Evolutionary conservation across 306 rosid genomes (phyloP).

Genomic region (Gastrolobium villosum): DNA sequence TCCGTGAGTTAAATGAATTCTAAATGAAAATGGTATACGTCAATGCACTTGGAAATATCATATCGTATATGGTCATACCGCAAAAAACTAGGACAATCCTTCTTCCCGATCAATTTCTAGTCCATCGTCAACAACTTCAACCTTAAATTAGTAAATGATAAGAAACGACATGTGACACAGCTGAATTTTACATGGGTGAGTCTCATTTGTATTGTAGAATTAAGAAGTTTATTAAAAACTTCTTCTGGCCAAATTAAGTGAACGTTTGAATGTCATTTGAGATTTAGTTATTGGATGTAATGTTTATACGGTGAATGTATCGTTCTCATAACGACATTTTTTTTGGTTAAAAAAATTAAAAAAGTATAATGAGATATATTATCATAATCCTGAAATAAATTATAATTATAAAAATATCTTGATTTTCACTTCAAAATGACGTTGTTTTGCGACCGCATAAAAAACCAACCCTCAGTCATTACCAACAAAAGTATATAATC

Average conservation of each 20-base stretch:
- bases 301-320: too few species aligned
- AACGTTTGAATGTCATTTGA: neutral
- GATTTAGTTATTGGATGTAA: too few species aligned
- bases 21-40: neutral
- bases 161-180: neutral
- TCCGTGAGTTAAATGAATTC: neutral
- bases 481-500: neutral
- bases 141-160: neutral
- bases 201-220: too few species aligned
- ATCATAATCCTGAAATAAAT: too few species aligned
- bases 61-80: neutral
- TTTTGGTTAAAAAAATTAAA: too few species aligned
- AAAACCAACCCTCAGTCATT: too few species aligned
- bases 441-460: too few species aligned
- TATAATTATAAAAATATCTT: too few species aligned
- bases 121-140: neutral
- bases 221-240: too few species aligned
- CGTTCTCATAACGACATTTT: too few species aligned
- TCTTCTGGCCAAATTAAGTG: neutral
- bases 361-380: too few species aligned
- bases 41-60: neutral
- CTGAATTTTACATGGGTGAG: neutral
- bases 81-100: neutral
- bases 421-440: too few species aligned
- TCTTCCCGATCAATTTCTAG: neutral